These are phyloP conservation scores for Rhodomyrtus tomentosa DNA, from an alignment of 345 rosid genomes.

Conservation along the genomic window DNA sequence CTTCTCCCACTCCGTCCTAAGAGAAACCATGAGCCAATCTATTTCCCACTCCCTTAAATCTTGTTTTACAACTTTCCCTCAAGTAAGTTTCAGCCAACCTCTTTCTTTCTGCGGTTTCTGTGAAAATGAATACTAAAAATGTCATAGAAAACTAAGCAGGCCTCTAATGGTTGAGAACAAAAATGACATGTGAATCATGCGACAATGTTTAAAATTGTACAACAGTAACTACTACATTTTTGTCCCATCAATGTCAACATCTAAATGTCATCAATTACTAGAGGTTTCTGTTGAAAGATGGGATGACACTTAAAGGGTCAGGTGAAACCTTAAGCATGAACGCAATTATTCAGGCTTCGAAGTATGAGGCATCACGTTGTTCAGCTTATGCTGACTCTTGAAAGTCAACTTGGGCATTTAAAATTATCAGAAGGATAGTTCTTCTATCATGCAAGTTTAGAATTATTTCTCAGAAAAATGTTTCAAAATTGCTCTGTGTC, in stretches of 20 bases:
- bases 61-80: too few species aligned
- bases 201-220: not conserved
- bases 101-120: too few species aligned
- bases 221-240: not conserved
- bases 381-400: not conserved
- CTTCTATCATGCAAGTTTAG: not conserved
- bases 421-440: too few species aligned
- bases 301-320: rapidly evolving
- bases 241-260: not conserved
- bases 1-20: too few species aligned
- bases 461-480: not conserved
- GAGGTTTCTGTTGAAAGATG: not conserved
- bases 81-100: too few species aligned
- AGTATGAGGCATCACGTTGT: not conserved
- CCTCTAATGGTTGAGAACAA: not conserved
- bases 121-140: not conserved
- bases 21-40: too few species aligned
- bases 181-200: not conserved
- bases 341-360: not conserved
- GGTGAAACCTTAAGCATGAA: not conserved
- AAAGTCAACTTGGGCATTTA: not conserved
- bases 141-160: not conserved
- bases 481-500: not conserved
- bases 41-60: too few species aligned
- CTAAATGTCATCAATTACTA: not conserved